phyloP scores from a whole-genome alignment of 2,329 filamentous ascomycete genomes.

The Cladosporium velox region DNA sequence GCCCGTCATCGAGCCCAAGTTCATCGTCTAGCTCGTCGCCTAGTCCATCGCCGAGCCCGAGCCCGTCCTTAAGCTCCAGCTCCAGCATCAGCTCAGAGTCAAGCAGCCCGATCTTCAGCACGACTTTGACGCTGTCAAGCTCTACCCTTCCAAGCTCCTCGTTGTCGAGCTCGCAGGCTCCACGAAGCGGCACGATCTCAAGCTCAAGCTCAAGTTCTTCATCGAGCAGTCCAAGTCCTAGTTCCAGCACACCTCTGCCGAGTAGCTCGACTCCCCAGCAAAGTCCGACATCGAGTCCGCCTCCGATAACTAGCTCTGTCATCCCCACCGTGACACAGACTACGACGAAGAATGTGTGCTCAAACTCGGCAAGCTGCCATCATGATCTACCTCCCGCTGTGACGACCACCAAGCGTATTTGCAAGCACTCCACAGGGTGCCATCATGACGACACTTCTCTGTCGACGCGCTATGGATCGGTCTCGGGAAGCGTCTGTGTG shows the following conservation, averaged over 20 bases:
- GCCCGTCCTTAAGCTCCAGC: not conserved
- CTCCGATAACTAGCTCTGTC: not conserved
- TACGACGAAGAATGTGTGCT: constrained; percentile 4
- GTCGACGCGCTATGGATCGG: constrained; percentile 6
- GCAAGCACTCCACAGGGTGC: not conserved
- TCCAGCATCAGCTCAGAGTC: not conserved
- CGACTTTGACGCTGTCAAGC: not conserved
- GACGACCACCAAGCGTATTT: not conserved
- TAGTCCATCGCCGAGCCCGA: not conserved
- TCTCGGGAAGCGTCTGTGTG: not conserved
- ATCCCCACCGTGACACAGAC: not conserved
- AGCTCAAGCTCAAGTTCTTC: not conserved
- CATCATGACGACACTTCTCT: not conserved
- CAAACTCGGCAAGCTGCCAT: not conserved
- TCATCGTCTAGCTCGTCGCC: not conserved
- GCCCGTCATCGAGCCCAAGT: not conserved
- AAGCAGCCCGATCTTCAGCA: not conserved
- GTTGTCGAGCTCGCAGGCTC: not conserved
- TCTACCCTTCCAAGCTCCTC: not conserved
- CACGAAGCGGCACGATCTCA: not conserved
- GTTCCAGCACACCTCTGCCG: not conserved
- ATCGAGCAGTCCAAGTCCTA: not conserved
- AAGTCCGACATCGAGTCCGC: not conserved
- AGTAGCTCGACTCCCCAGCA: not conserved
- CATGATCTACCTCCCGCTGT: not conserved